Conservation (phyloP, 2,329 filamentous ascomycete genomes). For the Aspergillus sp. region DNA sequence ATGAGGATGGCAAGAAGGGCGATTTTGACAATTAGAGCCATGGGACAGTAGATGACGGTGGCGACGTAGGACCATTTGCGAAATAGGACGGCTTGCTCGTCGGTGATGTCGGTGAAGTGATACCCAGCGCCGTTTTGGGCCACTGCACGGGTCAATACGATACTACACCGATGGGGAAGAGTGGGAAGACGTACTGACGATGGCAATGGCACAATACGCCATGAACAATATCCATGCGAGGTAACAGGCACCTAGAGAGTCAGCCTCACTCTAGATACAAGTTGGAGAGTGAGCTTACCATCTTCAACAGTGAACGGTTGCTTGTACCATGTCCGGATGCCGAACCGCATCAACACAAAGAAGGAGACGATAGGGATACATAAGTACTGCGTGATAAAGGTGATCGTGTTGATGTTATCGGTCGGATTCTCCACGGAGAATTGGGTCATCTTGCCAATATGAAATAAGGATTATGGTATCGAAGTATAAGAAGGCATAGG, state of each 20-base stretch:
- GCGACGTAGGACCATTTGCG: constrained; percentile 31
- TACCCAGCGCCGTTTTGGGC: constrained; percentile 31
- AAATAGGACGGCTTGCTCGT: constrained; percentile 15
- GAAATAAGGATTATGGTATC: neutral
- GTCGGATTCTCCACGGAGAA: constrained; percentile 12
- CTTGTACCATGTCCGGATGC: constrained; percentile 24
- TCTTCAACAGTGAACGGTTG: constrained; percentile 28
- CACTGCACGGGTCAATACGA: constrained; percentile 12
- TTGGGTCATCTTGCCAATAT: neutral
- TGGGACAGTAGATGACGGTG: constrained; percentile 36
- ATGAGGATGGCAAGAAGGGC: constrained; percentile 33
- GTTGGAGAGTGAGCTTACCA: constrained; percentile 14
- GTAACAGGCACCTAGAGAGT: constrained; percentile 13
- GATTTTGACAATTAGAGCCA: constrained; percentile 33
- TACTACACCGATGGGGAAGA: neutral
- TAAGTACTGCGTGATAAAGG: constrained; percentile 29
- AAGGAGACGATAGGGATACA: constrained; percentile 29
- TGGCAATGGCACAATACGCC: constrained; percentile 27
- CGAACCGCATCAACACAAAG: constrained; percentile 26
- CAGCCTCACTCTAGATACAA: constrained; percentile 3
- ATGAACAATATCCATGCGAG: constrained; percentile 21
- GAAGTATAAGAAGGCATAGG: neutral
- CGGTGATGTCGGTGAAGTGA: constrained; percentile 20
- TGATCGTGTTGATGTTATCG: constrained; percentile 25
- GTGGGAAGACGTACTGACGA: constrained; percentile 16